phyloP scores from a whole-genome alignment of 176 grass and related monocot species.

The Oryza glaberrima region DNA sequence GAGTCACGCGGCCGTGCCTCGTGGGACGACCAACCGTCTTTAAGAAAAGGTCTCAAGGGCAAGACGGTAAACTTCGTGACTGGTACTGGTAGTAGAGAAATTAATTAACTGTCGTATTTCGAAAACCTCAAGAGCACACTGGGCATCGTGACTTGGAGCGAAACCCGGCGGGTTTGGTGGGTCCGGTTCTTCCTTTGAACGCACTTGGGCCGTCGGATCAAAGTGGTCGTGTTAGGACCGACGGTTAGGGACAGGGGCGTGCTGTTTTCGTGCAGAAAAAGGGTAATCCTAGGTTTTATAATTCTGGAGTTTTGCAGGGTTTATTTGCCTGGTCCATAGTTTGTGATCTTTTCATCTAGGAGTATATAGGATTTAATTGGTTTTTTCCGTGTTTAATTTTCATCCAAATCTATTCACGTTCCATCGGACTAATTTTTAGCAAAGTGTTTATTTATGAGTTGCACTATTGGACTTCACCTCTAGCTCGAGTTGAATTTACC shows the following conservation, averaged over 20 bases:
- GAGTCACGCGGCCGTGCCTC: background rate
- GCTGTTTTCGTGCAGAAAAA: background rate
- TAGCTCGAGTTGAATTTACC: too few species aligned
- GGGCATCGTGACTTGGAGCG: background rate
- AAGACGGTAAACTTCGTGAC: background rate
- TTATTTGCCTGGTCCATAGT: too few species aligned
- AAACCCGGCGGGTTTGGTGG: constrained; percentile 36
- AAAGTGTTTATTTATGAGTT: too few species aligned
- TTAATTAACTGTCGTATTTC: background rate
- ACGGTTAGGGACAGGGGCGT: background rate
- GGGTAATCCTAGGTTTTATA: too few species aligned
- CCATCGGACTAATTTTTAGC: too few species aligned
- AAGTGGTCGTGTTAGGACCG: background rate
- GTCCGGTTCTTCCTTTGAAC: background rate
- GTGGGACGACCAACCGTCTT: background rate
- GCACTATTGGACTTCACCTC: too few species aligned
- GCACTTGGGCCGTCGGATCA: background rate
- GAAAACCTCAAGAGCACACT: background rate
- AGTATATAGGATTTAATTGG: too few species aligned
- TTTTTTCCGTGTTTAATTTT: too few species aligned
- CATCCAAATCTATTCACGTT: too few species aligned
- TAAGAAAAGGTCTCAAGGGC: background rate
- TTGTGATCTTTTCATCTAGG: too few species aligned
- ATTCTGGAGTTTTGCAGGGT: too few species aligned
- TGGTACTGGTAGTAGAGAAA: background rate